phyloP scores from a whole-genome alignment of 78 protist genomes.

The Dictyostelium brefeldianum region DNA sequence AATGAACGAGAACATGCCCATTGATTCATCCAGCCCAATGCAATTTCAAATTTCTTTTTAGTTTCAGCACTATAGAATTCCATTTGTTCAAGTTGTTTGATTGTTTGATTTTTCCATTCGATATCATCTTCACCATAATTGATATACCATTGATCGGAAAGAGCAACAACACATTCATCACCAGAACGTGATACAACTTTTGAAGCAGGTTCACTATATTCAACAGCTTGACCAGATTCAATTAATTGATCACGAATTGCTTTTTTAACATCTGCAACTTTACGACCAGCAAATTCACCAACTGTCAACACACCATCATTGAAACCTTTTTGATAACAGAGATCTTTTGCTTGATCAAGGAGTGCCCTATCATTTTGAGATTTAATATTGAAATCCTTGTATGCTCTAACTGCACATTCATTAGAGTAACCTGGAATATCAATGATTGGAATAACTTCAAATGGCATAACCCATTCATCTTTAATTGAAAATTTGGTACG shows the following conservation, averaged over 20 bases:
- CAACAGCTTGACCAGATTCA: constrained; percentile 83
- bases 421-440: constrained; percentile 88
- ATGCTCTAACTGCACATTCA: constrained; percentile 89
- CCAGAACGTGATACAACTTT: constrained; percentile 97
- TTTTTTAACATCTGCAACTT: constrained; percentile 95
- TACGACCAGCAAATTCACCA: constrained; percentile 89
- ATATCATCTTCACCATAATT: constrained; percentile 95
- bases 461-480: constrained; percentile 92
- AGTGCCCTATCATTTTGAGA: constrained; percentile 90
- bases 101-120: constrained; percentile 91
- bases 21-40: constrained; percentile 90
- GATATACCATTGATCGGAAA: constrained; percentile 99
- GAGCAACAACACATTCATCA: constrained; percentile 98
- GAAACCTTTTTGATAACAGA: constrained; percentile 92
- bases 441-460: constrained; percentile 94
- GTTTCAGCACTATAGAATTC: constrained; percentile 75
- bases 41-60: constrained; percentile 62
- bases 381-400: constrained; percentile 92
- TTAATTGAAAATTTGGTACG: constrained; percentile 89
- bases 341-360: constrained; percentile 96
- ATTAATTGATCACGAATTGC: constrained; percentile 81
- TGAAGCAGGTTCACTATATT: constrained; percentile 97
- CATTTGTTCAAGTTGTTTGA: constrained; percentile 56
- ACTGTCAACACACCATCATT: constrained; percentile 93
- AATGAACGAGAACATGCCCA: constrained; percentile 99